A percentile compares a stretch with the other conserved stretches of the same genome.
Conservation (phyloP, 2,329 filamentous ascomycete genomes). For the Mycosphaerella arachidis region DNA sequence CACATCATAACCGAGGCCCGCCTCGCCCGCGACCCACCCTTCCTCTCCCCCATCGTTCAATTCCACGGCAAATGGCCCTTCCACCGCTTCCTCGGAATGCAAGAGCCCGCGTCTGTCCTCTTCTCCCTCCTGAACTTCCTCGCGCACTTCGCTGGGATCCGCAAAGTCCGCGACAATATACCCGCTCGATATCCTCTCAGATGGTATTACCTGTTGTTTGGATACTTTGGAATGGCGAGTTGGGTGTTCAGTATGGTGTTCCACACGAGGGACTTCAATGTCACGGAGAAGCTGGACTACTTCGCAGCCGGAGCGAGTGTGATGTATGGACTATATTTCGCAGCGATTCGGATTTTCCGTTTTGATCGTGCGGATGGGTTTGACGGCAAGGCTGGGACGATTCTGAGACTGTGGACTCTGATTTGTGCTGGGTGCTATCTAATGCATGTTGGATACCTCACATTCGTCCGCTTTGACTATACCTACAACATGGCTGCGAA, state of each 20-base stretch:
- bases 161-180: slow-evolving; percentile 63
- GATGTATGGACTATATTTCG: slow-evolving; percentile 85
- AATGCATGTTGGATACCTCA: slow-evolving; percentile 76
- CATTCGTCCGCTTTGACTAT: slow-evolving; percentile 86
- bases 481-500: slow-evolving; percentile 98
- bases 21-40: slow-evolving; percentile 58
- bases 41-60: slow-evolving; percentile 69
- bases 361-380: slow-evolving; percentile 57
- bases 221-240: slow-evolving; percentile 72
- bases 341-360: slow-evolving; percentile 74
- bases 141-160: slow-evolving; percentile 75
- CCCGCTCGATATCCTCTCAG: slow-evolving; percentile 70
- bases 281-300: slow-evolving; percentile 94
- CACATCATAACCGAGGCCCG: slow-evolving; percentile 79
- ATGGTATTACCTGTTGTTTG: slow-evolving; percentile 74
- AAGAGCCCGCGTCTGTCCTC: slow-evolving; percentile 89
- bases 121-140: slow-evolving; percentile 90
- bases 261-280: slow-evolving; percentile 77
- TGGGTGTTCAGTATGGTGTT: slow-evolving; percentile 91
- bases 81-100: slow-evolving; percentile 80
- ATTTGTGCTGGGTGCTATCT: slow-evolving; percentile 68
- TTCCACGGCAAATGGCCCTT: slow-evolving; percentile 99
- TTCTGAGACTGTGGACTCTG: slow-evolving; percentile 70
- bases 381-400: slow-evolving; percentile 36
- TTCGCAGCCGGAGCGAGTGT: slow-evolving; percentile 88